Conservation (phyloP, 768 basidiomycete species). For the Phlebiopsis flavidoalba region DNA sequence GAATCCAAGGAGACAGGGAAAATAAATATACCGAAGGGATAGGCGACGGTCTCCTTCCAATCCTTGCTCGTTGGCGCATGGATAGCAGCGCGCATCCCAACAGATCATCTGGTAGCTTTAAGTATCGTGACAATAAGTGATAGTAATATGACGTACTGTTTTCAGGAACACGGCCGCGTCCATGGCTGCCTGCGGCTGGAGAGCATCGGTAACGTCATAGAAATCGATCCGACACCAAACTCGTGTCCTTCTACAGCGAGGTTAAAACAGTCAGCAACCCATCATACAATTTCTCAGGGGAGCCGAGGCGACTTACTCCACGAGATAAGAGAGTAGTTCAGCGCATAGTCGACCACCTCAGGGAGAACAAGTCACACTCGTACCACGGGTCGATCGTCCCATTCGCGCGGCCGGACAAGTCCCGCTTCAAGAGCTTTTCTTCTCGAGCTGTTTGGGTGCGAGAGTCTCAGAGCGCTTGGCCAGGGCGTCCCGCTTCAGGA, state of each 20-base stretch:
- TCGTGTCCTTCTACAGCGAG: neutral
- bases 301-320: slow-evolving; percentile 31
- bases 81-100: slow-evolving; percentile 43
- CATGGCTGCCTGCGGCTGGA: slow-evolving; percentile 43
- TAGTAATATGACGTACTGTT: slow-evolving; percentile 36
- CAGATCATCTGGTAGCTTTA: no score
- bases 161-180: slow-evolving; percentile 58
- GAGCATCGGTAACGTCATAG: slow-evolving; percentile 16
- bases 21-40: slow-evolving; percentile 28
- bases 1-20: no score
- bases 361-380: slow-evolving; percentile 54
- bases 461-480: neutral
- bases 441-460: neutral
- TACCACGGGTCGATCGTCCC: slow-evolving; percentile 31
- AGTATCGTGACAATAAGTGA: no score
- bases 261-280: neutral
- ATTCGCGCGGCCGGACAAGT: slow-evolving; percentile 39
- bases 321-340: slow-evolving; percentile 69
- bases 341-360: slow-evolving; percentile 65
- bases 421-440: slow-evolving; percentile 37
- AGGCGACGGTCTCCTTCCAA: slow-evolving; percentile 32
- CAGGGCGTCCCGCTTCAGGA: neutral
- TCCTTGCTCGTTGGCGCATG: slow-evolving; percentile 63
- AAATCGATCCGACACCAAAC: slow-evolving; percentile 20
- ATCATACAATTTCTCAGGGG: neutral